Evolutionary conservation across 352 stramenopile species (phyloP), one percentile per base, ranked within the genome.

Genomic region (Phytophthora pini): DNA sequence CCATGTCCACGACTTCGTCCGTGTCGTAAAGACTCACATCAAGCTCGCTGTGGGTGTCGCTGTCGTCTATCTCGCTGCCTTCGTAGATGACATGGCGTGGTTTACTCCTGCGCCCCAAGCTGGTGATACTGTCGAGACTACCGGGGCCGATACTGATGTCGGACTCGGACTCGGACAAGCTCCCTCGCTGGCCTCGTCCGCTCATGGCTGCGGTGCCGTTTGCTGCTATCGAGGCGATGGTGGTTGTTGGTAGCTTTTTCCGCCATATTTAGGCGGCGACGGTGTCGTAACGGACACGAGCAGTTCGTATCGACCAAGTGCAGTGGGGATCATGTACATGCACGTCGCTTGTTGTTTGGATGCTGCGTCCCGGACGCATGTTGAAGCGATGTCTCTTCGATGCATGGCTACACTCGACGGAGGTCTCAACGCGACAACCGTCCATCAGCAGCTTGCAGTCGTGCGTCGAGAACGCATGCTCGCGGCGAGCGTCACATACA

Each of bases 1-100:
- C 51, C 15, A 47, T 34, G 29, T 66, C 48, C 48, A 22, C 38
- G n/a, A 72, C 45, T 47, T 87, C 76, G 22, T 92, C 79, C 15
- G 62, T 79, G 45, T 92, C 79, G 65, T 89, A 89, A 3, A 88
- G 60, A 52, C 84, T 80, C 20, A 88, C 55, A 40, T 90, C 80
- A 27, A 89, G 72, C 49, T 92, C 81, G 40, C 79, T 87, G 50
- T 84, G 65, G 1, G 57, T 56, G 49, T 81, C 79, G 52, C 67
- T 65, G 38, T 82, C 69, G 39, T 73, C 61, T 36, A 61, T 32
- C 41, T 73, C 65, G 27, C 65, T 65, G 38, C 46, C 58, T 45
- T 72, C 65, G 49, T 66, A 73, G 51, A 73, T 73, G 20, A 70
- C 59, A 26, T 65, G 59, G 2, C 59, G 59, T 7, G 59, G 65